Evolutionary conservation across 2,329 filamentous ascomycete species (phyloP).

Genomic region (Teratosphaeria nubilosa): DNA sequence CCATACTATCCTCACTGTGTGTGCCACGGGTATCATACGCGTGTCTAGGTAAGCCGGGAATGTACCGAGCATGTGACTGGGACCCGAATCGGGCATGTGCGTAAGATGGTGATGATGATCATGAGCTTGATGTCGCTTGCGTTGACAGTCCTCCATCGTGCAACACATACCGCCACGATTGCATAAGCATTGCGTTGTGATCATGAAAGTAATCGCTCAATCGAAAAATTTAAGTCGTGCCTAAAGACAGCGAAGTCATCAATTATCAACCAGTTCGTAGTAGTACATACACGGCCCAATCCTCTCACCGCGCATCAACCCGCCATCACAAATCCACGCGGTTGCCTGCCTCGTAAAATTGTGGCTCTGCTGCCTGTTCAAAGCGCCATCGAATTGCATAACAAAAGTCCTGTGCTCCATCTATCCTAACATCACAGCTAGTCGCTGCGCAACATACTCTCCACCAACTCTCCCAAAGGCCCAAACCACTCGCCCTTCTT

Average conservation of each 20-base stretch:
- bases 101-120: too few relatives aligned
- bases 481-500: conserved; percentile 76
- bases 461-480: conserved; percentile 85
- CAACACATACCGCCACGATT: too few relatives aligned
- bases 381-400: background rate
- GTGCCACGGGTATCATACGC: too few relatives aligned
- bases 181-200: too few relatives aligned
- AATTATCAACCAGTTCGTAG: background rate
- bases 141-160: too few relatives aligned
- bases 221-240: background rate
- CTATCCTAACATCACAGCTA: conserved; percentile 30
- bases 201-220: background rate
- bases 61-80: too few relatives aligned
- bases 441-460: conserved; percentile 94
- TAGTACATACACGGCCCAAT: background rate
- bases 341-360: background rate
- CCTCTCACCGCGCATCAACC: background rate
- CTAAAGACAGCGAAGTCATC: background rate
- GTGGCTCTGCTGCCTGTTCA: background rate
- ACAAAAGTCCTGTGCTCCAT: background rate
- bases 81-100: too few relatives aligned
- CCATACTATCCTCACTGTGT: background rate
- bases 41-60: too few relatives aligned
- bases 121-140: too few relatives aligned
- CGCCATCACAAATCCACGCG: background rate